Base-by-base conservation (phyloP, 805 yeast genomes). In the Sugiyamaella mastotermitis region DNA sequence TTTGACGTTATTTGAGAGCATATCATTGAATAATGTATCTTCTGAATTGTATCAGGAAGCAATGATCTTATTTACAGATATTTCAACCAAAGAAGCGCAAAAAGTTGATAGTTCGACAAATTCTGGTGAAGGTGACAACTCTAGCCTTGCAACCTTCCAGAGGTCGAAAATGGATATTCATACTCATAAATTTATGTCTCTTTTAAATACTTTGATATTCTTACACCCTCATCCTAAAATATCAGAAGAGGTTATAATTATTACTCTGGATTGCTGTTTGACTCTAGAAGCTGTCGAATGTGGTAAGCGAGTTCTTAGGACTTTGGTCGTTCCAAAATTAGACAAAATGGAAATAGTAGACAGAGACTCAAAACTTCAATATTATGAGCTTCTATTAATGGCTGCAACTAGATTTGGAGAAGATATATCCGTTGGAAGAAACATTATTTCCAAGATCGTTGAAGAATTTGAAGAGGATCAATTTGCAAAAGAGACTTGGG, bases 401-500 rank as follows among this genome's bases (percentile, higher is more conserved):
- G 44, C 53, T 9, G 35, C 52, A 23, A 47, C 55, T 15, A 46
- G 49, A 19, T 53, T 56, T 27, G 52, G 50, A 11, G 57, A 49
- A 21, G 46, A 43, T 4, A 21, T 40, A 6, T 6, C 18, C 9
- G 26, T 37, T 5, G 45, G 45, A 7, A 33, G 28, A 10, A 16
- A 31, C 5, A 26, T 42, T 16, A 27, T 34, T 14, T 26, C 33
- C 17, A 11, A 28, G 14, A 36, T 41, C 24, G 34, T 31, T 11
- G n/a, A 13, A n/a, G 35, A 39, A 9, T 33, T 21, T 13, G 18
- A 17, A 8, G 35, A 27, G 17, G 15, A 31, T n/a, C 40, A 30
- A 9, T 20, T 45, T 5, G 50, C 33, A 19, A 52, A 56, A 35
- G 64, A 56, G 22, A 53, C 64, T 1, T 60, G 64, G 64, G 64